Percentiles rank a stretch among this genome's conserved stretches.
phyloP scores from a whole-genome alignment of 495 filamentous ascomycete species.

The Choiromyces venosus region DNA sequence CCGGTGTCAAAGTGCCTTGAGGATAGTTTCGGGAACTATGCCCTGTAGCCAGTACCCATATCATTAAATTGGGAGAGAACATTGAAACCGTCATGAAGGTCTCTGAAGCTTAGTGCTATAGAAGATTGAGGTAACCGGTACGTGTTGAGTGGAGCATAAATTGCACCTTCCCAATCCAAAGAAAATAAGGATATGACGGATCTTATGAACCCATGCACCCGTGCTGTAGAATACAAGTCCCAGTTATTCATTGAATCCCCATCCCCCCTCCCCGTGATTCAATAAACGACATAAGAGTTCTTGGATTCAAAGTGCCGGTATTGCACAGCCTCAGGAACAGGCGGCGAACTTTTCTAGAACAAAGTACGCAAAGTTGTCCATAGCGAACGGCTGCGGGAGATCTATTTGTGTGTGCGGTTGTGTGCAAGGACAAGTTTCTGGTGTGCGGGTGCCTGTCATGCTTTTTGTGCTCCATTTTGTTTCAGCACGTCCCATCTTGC shows the following conservation, averaged over 20 bases:
- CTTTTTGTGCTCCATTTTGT: background rate
- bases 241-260: background rate
- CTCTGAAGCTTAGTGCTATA: background rate
- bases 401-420: background rate
- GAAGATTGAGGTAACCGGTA: background rate
- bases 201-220: background rate
- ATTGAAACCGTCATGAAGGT: background rate
- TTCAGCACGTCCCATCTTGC: background rate
- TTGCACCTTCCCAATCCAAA: background rate
- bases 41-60: background rate
- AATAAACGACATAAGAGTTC: background rate
- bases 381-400: background rate
- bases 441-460: background rate
- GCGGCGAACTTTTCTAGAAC: conserved; percentile 1
- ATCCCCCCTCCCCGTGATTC: background rate
- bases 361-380: background rate
- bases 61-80: background rate
- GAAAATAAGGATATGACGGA: background rate
- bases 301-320: background rate
- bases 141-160: background rate
- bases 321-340: background rate
- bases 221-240: background rate
- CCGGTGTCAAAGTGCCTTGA: background rate
- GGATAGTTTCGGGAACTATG: background rate
- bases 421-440: background rate